Evolutionary conservation across 768 basidiomycete species (phyloP), one percentile per base, ranked within the genome.

Genomic region (Strobilomyces echinocephalus): DNA sequence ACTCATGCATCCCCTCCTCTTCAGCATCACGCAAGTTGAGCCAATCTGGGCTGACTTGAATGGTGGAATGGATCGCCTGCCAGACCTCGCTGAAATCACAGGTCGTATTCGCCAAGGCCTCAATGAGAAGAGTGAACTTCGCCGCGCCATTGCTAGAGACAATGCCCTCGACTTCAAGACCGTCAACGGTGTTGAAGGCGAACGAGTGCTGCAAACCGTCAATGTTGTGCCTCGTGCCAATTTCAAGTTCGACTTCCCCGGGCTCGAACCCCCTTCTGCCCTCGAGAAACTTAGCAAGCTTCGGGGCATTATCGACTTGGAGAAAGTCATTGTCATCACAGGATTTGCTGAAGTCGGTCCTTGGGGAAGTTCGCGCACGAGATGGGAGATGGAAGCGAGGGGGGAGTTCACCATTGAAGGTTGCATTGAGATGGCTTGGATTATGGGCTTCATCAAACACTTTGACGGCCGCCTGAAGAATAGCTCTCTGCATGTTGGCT

Each of bases 21-120:
- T 98, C 83, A 97, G 95, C 72, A 95, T 99, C 65, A 97, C 95
- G 11, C 97, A 99, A 70, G 95, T 98, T 43, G 95, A 99, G 69
- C 95, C 97, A 9, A 95, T 98, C 67, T 98, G 97, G 97, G 97
- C 95, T 51, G 97, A 98, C 69, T 78, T 97, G 58, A 97, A 95
- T 61, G 95, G 95, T 63, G 95, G 95, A 33, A 97, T 98, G 94
- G 95, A 97, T 74, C 91, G 91, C 56, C 80, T 98, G 9, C 88
- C 93, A 18, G 94, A 97, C 70, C 83, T 99, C 49, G 93, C 93
- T 14, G 93, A 95, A 52, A 83, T 97, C 64, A 94, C 92, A 1
- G 78, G 75, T 30, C 88, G 90, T 63, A 95, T 98, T 66, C 92
- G 97, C 55, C 74, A 73, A 41, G 78, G 82, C 53, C 76, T 98